A percentile compares a stretch with the other conserved stretches of the same genome.
Evolutionary conservation across 768 basidiomycete species (phyloP).

Genomic region (Pisolithus albus): DNA sequence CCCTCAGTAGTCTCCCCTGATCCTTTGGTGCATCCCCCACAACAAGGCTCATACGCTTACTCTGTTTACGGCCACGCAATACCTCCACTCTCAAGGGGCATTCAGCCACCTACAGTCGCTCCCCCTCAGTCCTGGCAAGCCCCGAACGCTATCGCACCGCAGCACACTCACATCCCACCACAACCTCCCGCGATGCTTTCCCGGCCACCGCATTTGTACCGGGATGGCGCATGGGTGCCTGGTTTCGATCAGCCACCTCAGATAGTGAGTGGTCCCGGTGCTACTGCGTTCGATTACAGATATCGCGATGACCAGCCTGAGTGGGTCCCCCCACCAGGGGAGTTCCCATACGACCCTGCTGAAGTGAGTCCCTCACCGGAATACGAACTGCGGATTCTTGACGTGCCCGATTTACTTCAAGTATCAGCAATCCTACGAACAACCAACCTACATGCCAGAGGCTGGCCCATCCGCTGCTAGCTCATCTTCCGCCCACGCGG

Average conservation of each 20-base stretch:
- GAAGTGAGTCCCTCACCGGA: slow-evolving; percentile 32
- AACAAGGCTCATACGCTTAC: slow-evolving; percentile 21
- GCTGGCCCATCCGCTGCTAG: slow-evolving; percentile 40
- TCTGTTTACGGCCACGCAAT: slow-evolving; percentile 37
- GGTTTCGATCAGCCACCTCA: slow-evolving; percentile 46
- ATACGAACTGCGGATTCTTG: background rate
- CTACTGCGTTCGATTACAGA: slow-evolving; percentile 48
- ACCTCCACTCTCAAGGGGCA: slow-evolving; percentile 30
- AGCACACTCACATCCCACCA: slow-evolving; percentile 54
- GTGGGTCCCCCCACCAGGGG: slow-evolving; percentile 37
- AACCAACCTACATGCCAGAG: slow-evolving; percentile 49
- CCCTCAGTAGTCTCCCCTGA: slow-evolving; percentile 23
- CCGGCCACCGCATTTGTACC: slow-evolving; percentile 38
- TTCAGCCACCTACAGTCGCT: slow-evolving; percentile 41
- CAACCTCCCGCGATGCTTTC: slow-evolving; percentile 41
- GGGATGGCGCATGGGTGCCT: slow-evolving; percentile 51
- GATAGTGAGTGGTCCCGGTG: slow-evolving; percentile 39
- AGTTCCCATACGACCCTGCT: slow-evolving; percentile 50
- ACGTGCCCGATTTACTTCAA: slow-evolving; percentile 19
- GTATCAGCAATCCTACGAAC: slow-evolving; percentile 55
- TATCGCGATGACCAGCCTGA: slow-evolving; percentile 53
- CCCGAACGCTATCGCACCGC: slow-evolving; percentile 52
- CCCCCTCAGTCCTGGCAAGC: slow-evolving; percentile 63
- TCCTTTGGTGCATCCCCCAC: slow-evolving; percentile 25
- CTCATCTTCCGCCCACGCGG: slow-evolving; percentile 28